A percentile compares a stretch with the other conserved stretches of the same genome.
Conservation (phyloP, 1,139 yeast species). For the Zygosaccharomyces pseudobailii region DNA sequence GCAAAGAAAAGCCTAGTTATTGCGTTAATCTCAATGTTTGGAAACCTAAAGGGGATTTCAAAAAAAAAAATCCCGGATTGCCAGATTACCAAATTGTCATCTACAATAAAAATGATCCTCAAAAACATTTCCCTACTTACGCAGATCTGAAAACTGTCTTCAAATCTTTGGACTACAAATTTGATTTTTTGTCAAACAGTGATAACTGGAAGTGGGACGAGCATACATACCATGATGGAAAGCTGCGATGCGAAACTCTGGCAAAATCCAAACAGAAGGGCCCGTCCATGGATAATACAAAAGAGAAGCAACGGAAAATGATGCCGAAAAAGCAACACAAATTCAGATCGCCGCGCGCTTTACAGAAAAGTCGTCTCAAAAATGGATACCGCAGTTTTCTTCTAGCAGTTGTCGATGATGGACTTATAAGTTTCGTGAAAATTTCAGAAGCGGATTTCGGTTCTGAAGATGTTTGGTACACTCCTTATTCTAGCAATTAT, state of each 20-base stretch:
- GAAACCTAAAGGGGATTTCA: slow-evolving; percentile 74
- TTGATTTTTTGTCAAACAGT: slow-evolving; percentile 23
- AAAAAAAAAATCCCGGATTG: slow-evolving; percentile 59
- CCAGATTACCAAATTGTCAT: slow-evolving; percentile 77
- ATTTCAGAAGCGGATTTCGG: slow-evolving; percentile 58
- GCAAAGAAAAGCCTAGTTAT: neutral
- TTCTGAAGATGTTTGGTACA: slow-evolving; percentile 36
- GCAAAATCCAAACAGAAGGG: slow-evolving; percentile 22
- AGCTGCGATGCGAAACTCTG: slow-evolving; percentile 24
- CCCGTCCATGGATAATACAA: slow-evolving; percentile 23
- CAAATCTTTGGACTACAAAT: slow-evolving; percentile 26
- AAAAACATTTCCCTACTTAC: slow-evolving; percentile 49
- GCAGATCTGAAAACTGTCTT: slow-evolving; percentile 31
- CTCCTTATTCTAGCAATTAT: slow-evolving; percentile 8
- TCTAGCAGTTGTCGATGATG: slow-evolving; percentile 66
- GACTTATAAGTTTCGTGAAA: slow-evolving; percentile 62
- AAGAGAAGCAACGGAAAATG: slow-evolving; percentile 23
- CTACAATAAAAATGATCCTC: slow-evolving; percentile 43
- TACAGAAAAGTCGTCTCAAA: slow-evolving; percentile 37
- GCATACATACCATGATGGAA: slow-evolving; percentile 24
- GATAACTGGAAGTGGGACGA: slow-evolving; percentile 24
- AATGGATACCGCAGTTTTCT: slow-evolving; percentile 51
- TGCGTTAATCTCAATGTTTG: slow-evolving; percentile 57
- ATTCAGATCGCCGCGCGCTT: slow-evolving; percentile 19
- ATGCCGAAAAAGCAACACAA: slow-evolving; percentile 35